Evolutionary conservation across 192 early-diverging fungal species (phyloP).

Genomic region (Gonapodya sp.): DNA sequence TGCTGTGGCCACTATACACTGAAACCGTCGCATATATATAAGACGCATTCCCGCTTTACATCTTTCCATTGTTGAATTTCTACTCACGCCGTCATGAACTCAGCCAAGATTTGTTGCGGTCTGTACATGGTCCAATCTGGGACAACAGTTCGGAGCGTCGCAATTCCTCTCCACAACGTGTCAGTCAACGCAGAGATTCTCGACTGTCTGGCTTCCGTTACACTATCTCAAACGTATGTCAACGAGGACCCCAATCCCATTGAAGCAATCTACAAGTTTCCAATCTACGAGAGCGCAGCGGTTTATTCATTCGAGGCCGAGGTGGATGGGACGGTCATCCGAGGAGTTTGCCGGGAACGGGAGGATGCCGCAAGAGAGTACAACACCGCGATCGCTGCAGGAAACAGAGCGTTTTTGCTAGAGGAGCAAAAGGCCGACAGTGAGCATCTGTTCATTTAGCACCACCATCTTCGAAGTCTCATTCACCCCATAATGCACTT

Average conservation of each 20-base stretch:
- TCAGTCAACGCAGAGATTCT: background rate
- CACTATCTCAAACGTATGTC: conserved; percentile 11
- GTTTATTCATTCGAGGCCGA: conserved; percentile 25
- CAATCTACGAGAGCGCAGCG: conserved; percentile 19
- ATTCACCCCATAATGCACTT: background rate
- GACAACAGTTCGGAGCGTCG: background rate
- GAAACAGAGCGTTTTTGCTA: conserved; percentile 18
- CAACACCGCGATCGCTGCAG: conserved; percentile 14
- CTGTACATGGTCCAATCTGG: background rate
- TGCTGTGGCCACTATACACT: too few species aligned
- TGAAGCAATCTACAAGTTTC: conserved; percentile 20
- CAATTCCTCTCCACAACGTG: background rate
- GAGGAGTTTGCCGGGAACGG: conserved; percentile 19
- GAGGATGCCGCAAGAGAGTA: conserved; percentile 19
- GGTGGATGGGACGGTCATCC: conserved; percentile 15
- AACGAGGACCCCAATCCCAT: conserved; percentile 5
- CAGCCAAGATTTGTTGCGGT: background rate
- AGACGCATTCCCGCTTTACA: too few species aligned
- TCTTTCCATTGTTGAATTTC: too few species aligned
- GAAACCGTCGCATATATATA: too few species aligned
- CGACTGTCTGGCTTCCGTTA: background rate
- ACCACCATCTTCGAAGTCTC: conserved; percentile 2
- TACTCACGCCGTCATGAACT: too few species aligned
- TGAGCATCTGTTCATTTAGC: conserved; percentile 6
- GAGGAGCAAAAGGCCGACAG: conserved; percentile 16